A percentile compares a stretch with the other conserved stretches of the same genome.
Conservation (phyloP, 1,139 yeast genomes). For the Blastobotrys illinoisensis region DNA sequence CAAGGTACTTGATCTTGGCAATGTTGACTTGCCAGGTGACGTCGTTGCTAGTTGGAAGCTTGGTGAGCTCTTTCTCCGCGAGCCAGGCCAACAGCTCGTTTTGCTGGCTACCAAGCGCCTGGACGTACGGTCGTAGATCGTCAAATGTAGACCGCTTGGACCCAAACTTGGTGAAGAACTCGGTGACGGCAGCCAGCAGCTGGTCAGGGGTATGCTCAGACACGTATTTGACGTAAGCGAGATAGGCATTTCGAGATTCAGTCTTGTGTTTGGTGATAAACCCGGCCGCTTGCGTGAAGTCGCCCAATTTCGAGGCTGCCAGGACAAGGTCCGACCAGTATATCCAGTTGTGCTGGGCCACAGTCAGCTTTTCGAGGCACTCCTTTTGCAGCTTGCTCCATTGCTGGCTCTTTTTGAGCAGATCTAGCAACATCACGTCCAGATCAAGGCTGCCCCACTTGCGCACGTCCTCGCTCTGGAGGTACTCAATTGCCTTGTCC, state of each 20-base stretch:
- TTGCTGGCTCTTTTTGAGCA: conserved; percentile 37
- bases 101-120: not conserved
- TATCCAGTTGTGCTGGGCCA: conserved; percentile 24
- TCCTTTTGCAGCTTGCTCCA: conserved; percentile 41
- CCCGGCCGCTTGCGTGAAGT: conserved; percentile 27
- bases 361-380: conserved; percentile 22
- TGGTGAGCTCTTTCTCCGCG: not conserved
- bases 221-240: conserved; percentile 48
- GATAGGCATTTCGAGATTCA: conserved; percentile 47
- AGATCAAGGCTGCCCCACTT: conserved; percentile 53
- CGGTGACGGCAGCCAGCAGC: conserved; percentile 30
- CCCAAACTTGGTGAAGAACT: conserved; percentile 43
- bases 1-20: conserved; percentile 40
- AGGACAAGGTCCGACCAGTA: conserved; percentile 39
- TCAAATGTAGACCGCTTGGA: conserved; percentile 55
- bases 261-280: conserved; percentile 25
- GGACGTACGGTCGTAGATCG: conserved; percentile 45
- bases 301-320: conserved; percentile 38
- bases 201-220: conserved; percentile 9
- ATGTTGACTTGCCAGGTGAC: conserved; percentile 45
- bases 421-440: conserved; percentile 46
- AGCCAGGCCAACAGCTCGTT: conserved; percentile 7
- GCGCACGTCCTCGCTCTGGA: conserved; percentile 29
- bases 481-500: conserved; percentile 33
- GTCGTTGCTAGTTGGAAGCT: conserved; percentile 19